Base-by-base conservation (phyloP, 352 stramenopile genomes). In the Globisporangium alternatum region DNA sequence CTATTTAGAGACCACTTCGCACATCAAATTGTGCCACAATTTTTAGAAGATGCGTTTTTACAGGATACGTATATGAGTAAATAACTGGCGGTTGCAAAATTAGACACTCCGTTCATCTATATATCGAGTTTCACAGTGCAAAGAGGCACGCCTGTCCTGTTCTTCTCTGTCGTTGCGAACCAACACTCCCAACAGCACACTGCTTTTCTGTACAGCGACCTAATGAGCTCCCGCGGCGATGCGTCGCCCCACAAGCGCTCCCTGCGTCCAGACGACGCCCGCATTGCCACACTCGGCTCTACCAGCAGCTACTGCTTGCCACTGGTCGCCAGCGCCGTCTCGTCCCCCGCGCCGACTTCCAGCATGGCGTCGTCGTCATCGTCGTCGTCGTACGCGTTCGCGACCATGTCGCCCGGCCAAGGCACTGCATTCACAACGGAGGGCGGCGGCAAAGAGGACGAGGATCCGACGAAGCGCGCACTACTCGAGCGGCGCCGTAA, bases 401-500 rank as follows among this genome's bases (percentile, higher is more conserved):
- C 60, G 60, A 66, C 60, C 39, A 39, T 66, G 13, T 66, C 60
- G 4, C 60, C 43, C 19, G 43, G 37, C 35, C 12, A 28, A 15
- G 33, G 6, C 25, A 8, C n/a, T 5, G 33, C 47, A 9, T 53
- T 56, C 51, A 41, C 7, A 19, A 13, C 51, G 15, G 21, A 31
- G 47, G 9, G 39, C 30, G 9, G 12, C 21, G 21, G n/a, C 31
- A 31, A 58, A 5, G 52, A 45, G 19, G 51, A 41, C 49, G 41
- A n/a, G 21, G 33, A 56, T 8, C 17, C 15, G 19, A 53, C 21
- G 28, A 28, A 60, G 28, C 37, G 25, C 19, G 60, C 60, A 13
- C 37, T 66, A 28, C 53, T 66, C 33, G 64, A 68, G 56, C 63
- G 63, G 28, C 63, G 55, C 39, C 49, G 52, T n/a, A 64, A 64